These are phyloP conservation scores for Skeletonema tropicum DNA, from an alignment of 108 stramenopile species.

Conservation along the genomic window DNA sequence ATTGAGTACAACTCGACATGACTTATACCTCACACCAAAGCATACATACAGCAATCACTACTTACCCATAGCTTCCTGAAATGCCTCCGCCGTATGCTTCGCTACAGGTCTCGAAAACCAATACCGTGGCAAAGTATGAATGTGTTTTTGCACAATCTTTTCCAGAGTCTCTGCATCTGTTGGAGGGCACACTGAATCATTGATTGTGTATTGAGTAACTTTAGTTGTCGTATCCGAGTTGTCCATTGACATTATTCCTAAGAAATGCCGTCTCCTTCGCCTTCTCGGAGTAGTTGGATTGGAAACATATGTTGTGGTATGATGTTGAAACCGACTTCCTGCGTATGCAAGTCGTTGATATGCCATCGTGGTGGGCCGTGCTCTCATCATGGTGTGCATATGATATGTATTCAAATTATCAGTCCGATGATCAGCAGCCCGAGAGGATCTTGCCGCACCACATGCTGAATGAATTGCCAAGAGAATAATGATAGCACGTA, in stretches of 20 bases:
- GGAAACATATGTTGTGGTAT: not conserved
- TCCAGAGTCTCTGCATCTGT: conserved; percentile 37
- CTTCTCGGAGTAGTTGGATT: not conserved
- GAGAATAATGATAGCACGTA: not conserved
- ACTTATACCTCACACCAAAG: not conserved
- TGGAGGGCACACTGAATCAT: conserved; percentile 56
- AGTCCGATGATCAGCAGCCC: not conserved
- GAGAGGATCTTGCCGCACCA: not conserved
- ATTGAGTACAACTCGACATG: not conserved
- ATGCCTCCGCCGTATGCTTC: conserved; percentile 62
- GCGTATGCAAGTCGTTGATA: not conserved
- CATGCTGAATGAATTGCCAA: not conserved
- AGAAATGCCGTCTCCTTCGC: not conserved
- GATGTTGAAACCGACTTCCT: not conserved
- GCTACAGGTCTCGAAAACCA: conserved; percentile 57
- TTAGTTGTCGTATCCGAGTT: not conserved
- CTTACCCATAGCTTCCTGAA: conserved; percentile 43
- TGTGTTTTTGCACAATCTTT: conserved; percentile 48
- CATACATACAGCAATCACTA: not conserved
- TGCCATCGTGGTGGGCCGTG: not conserved
- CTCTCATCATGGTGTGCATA: not conserved
- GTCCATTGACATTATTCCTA: not conserved
- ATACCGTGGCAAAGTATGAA: conserved; percentile 34
- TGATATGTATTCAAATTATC: not conserved
- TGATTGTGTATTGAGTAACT: conserved; percentile 62